These are phyloP conservation scores for Fusarium haematococcum DNA, from an alignment of 2,329 filamentous ascomycete genomes.

Conservation along the genomic window DNA sequence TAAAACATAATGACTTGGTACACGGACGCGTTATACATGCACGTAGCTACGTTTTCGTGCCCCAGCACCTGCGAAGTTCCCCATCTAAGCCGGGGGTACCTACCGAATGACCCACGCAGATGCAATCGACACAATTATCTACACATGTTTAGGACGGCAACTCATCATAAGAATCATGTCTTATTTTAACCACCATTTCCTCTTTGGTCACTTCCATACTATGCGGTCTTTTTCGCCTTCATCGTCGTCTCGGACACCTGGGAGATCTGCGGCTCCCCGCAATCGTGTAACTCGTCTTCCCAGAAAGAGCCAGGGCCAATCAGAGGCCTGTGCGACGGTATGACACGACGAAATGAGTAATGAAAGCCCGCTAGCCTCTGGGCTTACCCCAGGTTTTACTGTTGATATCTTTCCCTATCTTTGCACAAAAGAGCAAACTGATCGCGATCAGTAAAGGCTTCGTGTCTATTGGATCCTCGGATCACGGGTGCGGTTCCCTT, in stretches of 20 bases:
- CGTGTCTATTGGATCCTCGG: constrained; percentile 37
- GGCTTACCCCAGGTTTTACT: constrained; percentile 42
- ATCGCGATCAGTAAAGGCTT: constrained; percentile 43
- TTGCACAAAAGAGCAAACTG: constrained; percentile 25
- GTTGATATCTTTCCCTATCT: constrained; percentile 41
- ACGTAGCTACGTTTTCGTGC: constrained; percentile 4
- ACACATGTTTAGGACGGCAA: neutral
- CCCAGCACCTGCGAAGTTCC: neutral
- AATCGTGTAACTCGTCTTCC: constrained; percentile 30
- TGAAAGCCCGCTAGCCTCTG: constrained; percentile 27
- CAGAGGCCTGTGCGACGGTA: constrained; percentile 7
- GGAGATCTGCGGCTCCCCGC: constrained; percentile 44
- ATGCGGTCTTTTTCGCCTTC: neutral
- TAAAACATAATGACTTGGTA: neutral
- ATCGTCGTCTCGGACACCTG: constrained; percentile 21
- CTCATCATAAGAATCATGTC: neutral
- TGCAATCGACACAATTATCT: neutral
- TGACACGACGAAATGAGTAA: constrained; percentile 44
- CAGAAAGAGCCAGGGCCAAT: constrained; percentile 20
- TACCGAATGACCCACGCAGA: neutral
- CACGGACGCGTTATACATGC: neutral
- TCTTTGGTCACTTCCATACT: neutral
- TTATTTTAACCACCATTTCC: neutral
- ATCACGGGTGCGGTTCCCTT: constrained; percentile 19
- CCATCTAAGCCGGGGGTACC: neutral